phyloP scores from a whole-genome alignment of 2,329 filamentous ascomycete species.

The Rutstroemia sp. region DNA sequence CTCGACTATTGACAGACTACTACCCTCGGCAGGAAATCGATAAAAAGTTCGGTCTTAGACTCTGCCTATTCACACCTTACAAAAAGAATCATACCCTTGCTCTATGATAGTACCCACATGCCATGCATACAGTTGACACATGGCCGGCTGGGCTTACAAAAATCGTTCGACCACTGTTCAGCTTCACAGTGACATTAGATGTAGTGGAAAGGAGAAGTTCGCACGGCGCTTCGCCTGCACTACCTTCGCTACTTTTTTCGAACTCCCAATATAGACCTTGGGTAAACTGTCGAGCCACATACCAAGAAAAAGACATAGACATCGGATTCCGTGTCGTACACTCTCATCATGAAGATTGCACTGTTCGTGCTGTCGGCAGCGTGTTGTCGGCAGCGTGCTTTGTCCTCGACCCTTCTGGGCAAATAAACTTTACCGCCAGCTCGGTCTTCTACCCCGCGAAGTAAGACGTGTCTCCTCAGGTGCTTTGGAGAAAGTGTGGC shows the following conservation, averaged over 20 bases:
- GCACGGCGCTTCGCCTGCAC: no score
- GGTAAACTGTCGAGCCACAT: background rate
- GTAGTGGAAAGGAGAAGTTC: no score
- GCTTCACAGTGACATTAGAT: no score
- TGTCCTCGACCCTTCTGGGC: no score
- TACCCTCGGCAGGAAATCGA: background rate
- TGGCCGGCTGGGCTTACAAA: no score
- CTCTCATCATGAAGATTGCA: no score
- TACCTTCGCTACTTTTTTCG: background rate
- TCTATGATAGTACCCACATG: background rate
- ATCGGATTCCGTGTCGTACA: background rate
- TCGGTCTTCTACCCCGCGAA: background rate
- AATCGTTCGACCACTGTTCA: no score
- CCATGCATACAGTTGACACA: background rate
- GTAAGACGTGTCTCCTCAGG: background rate
- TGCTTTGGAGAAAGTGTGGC: background rate
- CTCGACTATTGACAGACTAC: constrained; percentile 7
- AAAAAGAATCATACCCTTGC: background rate
- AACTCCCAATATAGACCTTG: background rate
- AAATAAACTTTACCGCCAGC: background rate
- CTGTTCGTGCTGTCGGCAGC: no score
- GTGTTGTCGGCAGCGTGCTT: no score
- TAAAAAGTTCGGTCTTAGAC: background rate
- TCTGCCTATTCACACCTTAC: no score
- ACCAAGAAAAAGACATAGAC: background rate